Conservation (phyloP, 305 asterid genomes). For the Fraxinus xanthoxyloides region DNA sequence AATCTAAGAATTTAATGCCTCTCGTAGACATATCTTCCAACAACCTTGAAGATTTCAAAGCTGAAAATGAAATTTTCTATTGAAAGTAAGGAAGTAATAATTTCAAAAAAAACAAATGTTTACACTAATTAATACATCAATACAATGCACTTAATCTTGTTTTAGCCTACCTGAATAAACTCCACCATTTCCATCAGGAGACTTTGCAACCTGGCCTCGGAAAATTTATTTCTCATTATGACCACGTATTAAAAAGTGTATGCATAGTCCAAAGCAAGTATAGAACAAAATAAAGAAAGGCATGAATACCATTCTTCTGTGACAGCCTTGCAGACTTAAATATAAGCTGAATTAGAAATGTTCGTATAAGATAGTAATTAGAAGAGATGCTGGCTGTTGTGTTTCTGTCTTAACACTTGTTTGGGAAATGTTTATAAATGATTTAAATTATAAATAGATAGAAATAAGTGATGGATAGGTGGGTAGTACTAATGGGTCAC, state of each 20-base stretch:
- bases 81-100: constrained; percentile 12
- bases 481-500: background rate
- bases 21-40: constrained; percentile 88
- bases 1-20: constrained; percentile 89
- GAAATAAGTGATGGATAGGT: background rate
- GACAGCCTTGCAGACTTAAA: background rate
- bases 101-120: background rate
- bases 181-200: constrained; percentile 99
- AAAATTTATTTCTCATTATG: constrained; percentile 30
- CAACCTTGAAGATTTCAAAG: constrained; percentile 69
- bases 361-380: background rate
- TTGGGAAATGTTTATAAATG: background rate
- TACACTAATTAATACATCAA: constrained; percentile 10
- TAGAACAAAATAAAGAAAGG: background rate
- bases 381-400: background rate
- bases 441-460: no score
- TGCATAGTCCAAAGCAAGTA: constrained; percentile 14
- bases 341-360: constrained; percentile 17
- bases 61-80: constrained; percentile 41
- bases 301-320: background rate
- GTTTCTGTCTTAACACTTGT: constrained; percentile 5
- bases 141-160: background rate
- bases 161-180: constrained; percentile 68
- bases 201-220: constrained; percentile 80
- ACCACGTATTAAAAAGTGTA: constrained; percentile 9